Conservation (phyloP, 2,329 filamentous ascomycete species). For the Cytospora chrysosperma region DNA sequence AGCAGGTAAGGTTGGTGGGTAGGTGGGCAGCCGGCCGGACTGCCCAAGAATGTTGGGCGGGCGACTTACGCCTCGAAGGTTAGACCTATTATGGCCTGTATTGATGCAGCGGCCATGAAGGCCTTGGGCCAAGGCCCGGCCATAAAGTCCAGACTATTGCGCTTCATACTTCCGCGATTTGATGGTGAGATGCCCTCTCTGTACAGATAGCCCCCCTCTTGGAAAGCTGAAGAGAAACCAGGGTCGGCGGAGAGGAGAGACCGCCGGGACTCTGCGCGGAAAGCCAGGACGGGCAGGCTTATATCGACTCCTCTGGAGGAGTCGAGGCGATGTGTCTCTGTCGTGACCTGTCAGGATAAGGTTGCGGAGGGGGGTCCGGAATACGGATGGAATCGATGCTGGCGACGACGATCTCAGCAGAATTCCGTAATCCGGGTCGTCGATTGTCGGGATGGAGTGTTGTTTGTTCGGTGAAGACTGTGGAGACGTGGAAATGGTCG, state of each 20-base stretch:
- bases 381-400: not conserved
- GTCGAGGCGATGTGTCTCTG: slow-evolving; percentile 13
- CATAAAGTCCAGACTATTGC: slow-evolving; percentile 69
- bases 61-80: slow-evolving; percentile 78
- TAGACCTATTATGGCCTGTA: slow-evolving; percentile 79
- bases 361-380: slow-evolving; percentile 11
- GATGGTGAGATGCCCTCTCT: slow-evolving; percentile 36
- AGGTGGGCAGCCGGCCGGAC: too few relatives aligned
- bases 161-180: slow-evolving; percentile 35
- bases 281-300: slow-evolving; percentile 45
- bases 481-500: slow-evolving; percentile 19
- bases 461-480: slow-evolving; percentile 6
- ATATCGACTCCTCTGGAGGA: slow-evolving; percentile 31
- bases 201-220: slow-evolving; percentile 35
- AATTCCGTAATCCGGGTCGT: slow-evolving; percentile 14
- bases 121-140: slow-evolving; percentile 84
- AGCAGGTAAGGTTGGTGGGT: not conserved
- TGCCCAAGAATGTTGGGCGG: not conserved
- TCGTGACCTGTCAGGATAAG: slow-evolving; percentile 5
- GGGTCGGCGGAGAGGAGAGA: slow-evolving; percentile 43
- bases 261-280: slow-evolving; percentile 44
- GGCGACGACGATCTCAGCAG: slow-evolving; percentile 13
- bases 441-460: slow-evolving; percentile 14
- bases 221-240: slow-evolving; percentile 28
- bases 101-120: slow-evolving; percentile 71